These are phyloP conservation scores for Cryptococcus jaspeensis DNA, from an alignment of 1,284 basidiomycete species.

Conservation along the genomic window DNA sequence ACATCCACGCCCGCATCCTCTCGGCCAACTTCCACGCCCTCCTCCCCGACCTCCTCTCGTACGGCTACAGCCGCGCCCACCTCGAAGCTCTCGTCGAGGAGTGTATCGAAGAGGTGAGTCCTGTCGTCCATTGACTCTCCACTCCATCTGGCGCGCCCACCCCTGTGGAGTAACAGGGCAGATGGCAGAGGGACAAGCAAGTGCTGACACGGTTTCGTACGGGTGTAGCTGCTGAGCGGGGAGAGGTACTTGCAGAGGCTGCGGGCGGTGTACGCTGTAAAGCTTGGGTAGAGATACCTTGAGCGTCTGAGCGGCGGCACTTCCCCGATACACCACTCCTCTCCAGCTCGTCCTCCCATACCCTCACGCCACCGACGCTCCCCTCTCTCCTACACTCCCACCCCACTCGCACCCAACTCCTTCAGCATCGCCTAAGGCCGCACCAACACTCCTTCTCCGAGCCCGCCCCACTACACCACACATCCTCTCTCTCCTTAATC, in stretches of 20 bases:
- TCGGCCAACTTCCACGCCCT: constrained; percentile 21
- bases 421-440: too few relatives aligned
- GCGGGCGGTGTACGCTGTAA: constrained; percentile 43
- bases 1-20: constrained; percentile 26
- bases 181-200: neutral
- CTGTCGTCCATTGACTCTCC: too few relatives aligned
- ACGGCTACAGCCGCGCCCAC: constrained; percentile 33
- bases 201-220: neutral
- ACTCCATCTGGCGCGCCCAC: neutral
- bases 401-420: too few relatives aligned
- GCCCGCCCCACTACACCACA: too few relatives aligned
- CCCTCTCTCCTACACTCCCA: too few relatives aligned
- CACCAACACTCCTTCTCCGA: too few relatives aligned
- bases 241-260: constrained; percentile 38
- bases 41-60: constrained; percentile 21
- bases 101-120: constrained; percentile 34
- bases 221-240: constrained; percentile 24
- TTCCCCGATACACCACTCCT: neutral
- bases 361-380: too few relatives aligned
- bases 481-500: too few relatives aligned
- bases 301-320: neutral
- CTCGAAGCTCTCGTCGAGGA: constrained; percentile 24
- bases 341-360: neutral
- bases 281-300: too few relatives aligned
- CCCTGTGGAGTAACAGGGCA: neutral